A percentile compares a stretch with the other conserved stretches of the same genome.
Conservation (phyloP, 2,329 filamentous ascomycete genomes). For the Dactylellina haptotyla region DNA sequence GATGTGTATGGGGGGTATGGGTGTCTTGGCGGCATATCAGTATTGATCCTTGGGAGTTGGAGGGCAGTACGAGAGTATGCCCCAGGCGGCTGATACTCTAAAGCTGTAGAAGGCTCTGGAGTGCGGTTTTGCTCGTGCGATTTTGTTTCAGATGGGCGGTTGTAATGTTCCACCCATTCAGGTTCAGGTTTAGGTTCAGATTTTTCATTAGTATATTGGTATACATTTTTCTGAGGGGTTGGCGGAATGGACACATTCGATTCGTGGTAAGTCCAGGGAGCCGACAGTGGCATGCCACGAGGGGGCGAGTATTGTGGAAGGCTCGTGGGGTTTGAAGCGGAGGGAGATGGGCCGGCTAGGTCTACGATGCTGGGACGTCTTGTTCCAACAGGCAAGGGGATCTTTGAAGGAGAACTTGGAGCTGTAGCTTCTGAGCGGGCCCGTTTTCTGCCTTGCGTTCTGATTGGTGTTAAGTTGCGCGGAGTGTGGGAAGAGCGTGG, state of each 20-base stretch:
- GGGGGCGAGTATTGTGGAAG: constrained; percentile 14
- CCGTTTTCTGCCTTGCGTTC: not conserved
- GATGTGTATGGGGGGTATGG: not conserved
- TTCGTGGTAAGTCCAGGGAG: constrained; percentile 9
- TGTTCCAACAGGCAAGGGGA: not conserved
- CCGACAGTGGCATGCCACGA: not conserved
- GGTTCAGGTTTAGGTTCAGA: not conserved
- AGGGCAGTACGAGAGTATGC: no score
- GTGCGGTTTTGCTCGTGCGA: not conserved
- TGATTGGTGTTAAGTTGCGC: not conserved
- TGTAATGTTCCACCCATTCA: not conserved
- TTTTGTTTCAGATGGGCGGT: not conserved
- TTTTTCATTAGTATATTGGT: not conserved
- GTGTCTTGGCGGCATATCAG: not conserved
- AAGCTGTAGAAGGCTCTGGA: not conserved
- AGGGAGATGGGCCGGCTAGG: no score
- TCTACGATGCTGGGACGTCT: not conserved
- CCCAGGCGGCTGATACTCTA: not conserved
- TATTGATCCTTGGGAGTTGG: constrained; percentile 19
- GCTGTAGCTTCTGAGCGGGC: not conserved
- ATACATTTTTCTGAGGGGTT: not conserved
- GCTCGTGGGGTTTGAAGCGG: not conserved
- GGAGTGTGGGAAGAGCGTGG: not conserved
- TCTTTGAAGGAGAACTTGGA: constrained; percentile 3
- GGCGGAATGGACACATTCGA: not conserved